These are phyloP conservation scores for Gaeumannomyces sp. DNA, from an alignment of 2,329 filamentous ascomycete genomes.

Conservation along the genomic window DNA sequence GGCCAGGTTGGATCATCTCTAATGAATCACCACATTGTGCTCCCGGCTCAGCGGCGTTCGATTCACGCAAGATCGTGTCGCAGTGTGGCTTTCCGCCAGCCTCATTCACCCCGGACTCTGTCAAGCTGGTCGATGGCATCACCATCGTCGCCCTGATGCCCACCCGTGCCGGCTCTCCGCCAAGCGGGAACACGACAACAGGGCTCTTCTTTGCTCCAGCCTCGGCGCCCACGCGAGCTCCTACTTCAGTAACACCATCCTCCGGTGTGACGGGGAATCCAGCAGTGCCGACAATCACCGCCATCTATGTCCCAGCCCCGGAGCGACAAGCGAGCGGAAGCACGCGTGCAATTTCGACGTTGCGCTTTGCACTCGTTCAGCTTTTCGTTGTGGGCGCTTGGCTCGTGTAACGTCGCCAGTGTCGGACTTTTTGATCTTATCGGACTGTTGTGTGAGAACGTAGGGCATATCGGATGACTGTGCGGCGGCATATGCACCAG, in stretches of 20 bases:
- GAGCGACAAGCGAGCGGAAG: background rate
- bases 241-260: background rate
- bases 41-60: background rate
- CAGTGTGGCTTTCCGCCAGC: constrained; percentile 10
- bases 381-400: background rate
- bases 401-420: background rate
- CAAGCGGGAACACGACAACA: too few species aligned
- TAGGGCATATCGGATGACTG: background rate
- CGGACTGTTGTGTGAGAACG: background rate
- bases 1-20: background rate
- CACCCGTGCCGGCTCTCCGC: background rate
- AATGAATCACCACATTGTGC: background rate
- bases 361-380: background rate
- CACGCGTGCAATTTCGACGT: background rate
- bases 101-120: constrained; percentile 6
- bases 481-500: too few species aligned
- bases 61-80: constrained; percentile 9
- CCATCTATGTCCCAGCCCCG: background rate
- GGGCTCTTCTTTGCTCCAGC: background rate
- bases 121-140: constrained; percentile 6
- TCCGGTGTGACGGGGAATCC: background rate
- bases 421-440: background rate
- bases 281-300: background rate
- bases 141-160: constrained; percentile 13
- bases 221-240: background rate